These are phyloP conservation scores for Cyanidiococcus yangmingshanensis DNA, from an alignment of 23 red algal species.

Conservation along the genomic window DNA sequence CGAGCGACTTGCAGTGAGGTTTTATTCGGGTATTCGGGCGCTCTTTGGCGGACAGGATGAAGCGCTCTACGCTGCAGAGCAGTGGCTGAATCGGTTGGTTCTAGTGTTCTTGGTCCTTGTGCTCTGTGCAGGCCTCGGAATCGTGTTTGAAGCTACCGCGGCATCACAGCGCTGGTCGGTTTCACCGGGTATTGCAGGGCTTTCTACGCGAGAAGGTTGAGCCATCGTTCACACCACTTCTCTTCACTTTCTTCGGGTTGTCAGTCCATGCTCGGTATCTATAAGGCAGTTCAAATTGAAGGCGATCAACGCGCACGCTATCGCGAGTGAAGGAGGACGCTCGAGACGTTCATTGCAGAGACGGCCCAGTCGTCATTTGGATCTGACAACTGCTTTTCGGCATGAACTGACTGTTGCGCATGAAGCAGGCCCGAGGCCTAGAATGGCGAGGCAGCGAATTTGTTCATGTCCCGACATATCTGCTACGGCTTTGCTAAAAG, in stretches of 20 bases:
- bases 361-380: not conserved
- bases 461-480: no score
- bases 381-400: no score
- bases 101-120: not conserved
- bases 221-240: not conserved
- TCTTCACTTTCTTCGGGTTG: not conserved
- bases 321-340: conserved; percentile 6
- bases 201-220: conserved; percentile 2
- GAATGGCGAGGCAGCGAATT: no score
- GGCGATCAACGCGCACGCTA: not conserved
- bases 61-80: not conserved
- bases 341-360: not conserved
- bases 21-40: not conserved
- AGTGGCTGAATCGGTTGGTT: not conserved
- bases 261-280: conserved; percentile 6
- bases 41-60: not conserved
- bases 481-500: no score
- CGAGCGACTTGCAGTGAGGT: not conserved
- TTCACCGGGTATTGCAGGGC: not conserved
- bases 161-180: not conserved
- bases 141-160: not conserved
- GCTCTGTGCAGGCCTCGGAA: not conserved
- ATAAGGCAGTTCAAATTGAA: not conserved
- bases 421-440: no score
- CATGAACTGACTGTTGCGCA: no score